Evolutionary conservation across 768 basidiomycete species (phyloP).

Genomic region (Suillus decipiens): DNA sequence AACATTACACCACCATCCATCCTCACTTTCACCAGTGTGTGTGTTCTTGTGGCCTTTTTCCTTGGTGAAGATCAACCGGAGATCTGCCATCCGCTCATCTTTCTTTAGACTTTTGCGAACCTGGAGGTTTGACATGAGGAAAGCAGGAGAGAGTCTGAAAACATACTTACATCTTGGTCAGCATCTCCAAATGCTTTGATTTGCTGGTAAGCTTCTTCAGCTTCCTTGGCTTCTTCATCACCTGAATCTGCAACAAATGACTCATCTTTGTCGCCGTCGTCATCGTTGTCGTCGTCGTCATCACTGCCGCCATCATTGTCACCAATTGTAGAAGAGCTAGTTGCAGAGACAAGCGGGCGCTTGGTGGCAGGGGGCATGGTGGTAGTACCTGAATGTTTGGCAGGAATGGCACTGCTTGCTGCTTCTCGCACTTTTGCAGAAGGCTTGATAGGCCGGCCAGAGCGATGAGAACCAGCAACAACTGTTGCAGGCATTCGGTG

Average conservation of each 20-base stretch:
- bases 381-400: background rate
- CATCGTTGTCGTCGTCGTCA: background rate
- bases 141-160: background rate
- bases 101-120: background rate
- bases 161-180: background rate
- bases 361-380: conserved; percentile 5
- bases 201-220: conserved; percentile 5
- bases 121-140: background rate
- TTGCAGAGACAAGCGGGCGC: background rate
- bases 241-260: background rate
- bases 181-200: background rate
- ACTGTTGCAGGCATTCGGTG: background rate
- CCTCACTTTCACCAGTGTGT: background rate
- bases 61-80: background rate
- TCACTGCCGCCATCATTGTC: background rate
- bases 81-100: background rate
- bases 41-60: background rate
- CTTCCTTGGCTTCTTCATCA: background rate
- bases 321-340: background rate
- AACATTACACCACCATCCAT: background rate
- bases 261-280: background rate
- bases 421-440: background rate
- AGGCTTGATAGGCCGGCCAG: background rate
- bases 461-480: background rate
- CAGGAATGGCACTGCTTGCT: background rate